Base-by-base conservation (phyloP, 352 stramenopile genomes). In the Globisporangium cylindrosporum region DNA sequence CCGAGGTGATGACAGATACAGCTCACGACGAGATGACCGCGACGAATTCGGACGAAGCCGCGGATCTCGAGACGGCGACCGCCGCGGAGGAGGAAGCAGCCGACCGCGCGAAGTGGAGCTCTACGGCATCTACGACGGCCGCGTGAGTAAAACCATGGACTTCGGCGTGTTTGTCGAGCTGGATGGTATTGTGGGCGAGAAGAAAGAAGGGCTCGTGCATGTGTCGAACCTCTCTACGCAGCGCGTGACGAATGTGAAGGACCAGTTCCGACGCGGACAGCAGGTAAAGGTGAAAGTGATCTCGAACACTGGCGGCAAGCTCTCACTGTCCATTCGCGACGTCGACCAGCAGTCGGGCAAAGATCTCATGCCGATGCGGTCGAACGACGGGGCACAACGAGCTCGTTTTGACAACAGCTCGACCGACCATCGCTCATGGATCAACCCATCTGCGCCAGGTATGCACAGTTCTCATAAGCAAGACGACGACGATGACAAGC, bases 81-180 rank as follows among this genome's bases (percentile, higher is more conserved):
- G 51, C 54, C 32, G 18, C 7, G 15, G 27, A 49, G 51, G 49
- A 12, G 24, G 56, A 27, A 82, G 65, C 70, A 69, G 67, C 49
- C 72, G 61, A 43, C 59, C 62, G 27, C 60, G 74, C 12, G 69
- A 83, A 34, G 57, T 96, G 29, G 86, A 98, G 72, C 72, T 99
- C 38, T 97, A 99, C 77, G 77, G 83, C 46, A 99, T 99, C 69
- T 99, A 99, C 71, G 83, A 95, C 41, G 98, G 93, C 22, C 84
- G 78, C 9, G 94, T 99, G 20, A 86, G 82, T 64, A 98, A 98
- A 68, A 81, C 98, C 27, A 95, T 99, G 76, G 97, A 99, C 67
- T 99, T 99, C 90, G 98, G 98, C 9, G 88, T 97, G 25, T 98
- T 99, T 77, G 95, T 99, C 4, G 95, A 98, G 71, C 79, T 99